These are phyloP conservation scores for Candida koratica DNA, from an alignment of 805 yeast genomes.

Conservation along the genomic window DNA sequence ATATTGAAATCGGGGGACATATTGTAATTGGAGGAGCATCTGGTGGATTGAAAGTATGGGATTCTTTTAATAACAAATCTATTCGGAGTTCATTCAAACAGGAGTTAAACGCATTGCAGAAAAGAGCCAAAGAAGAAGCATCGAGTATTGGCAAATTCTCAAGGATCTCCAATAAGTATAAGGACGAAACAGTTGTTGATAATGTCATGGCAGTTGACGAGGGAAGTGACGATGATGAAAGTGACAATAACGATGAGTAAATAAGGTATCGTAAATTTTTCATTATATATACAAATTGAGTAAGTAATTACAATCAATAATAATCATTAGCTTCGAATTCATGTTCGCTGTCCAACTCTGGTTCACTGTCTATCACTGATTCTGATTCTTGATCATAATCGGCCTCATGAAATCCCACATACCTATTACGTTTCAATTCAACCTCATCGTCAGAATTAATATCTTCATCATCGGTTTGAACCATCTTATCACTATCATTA, in stretches of 20 bases:
- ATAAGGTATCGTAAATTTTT: neutral
- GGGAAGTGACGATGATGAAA: conserved; percentile 49
- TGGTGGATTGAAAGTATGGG: conserved; percentile 89
- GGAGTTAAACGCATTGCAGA: conserved; percentile 54
- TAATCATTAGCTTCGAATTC: conserved; percentile 43
- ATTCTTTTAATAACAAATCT: conserved; percentile 74
- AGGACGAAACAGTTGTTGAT: conserved; percentile 42
- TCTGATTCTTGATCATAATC: conserved; percentile 42
- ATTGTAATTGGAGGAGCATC: conserved; percentile 83
- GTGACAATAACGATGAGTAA: conserved; percentile 19
- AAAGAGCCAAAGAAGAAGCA: conserved; percentile 56
- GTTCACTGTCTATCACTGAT: conserved; percentile 28
- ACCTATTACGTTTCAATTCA: conserved; percentile 40
- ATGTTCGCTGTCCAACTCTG: conserved; percentile 12
- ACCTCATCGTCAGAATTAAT: conserved; percentile 42
- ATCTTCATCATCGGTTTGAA: conserved; percentile 25
- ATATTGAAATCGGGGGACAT: conserved; percentile 79
- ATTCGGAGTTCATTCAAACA: conserved; percentile 66
- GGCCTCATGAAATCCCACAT: conserved; percentile 42
- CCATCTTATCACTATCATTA: conserved; percentile 8
- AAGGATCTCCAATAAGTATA: conserved; percentile 72
- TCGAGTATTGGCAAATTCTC: conserved; percentile 54
- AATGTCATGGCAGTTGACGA: conserved; percentile 60
- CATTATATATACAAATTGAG: conserved; percentile 5
- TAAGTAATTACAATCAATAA: too few relatives aligned